phyloP scores from a whole-genome alignment of 108 stramenopile genomes.

The Cyclotella sp. region DNA sequence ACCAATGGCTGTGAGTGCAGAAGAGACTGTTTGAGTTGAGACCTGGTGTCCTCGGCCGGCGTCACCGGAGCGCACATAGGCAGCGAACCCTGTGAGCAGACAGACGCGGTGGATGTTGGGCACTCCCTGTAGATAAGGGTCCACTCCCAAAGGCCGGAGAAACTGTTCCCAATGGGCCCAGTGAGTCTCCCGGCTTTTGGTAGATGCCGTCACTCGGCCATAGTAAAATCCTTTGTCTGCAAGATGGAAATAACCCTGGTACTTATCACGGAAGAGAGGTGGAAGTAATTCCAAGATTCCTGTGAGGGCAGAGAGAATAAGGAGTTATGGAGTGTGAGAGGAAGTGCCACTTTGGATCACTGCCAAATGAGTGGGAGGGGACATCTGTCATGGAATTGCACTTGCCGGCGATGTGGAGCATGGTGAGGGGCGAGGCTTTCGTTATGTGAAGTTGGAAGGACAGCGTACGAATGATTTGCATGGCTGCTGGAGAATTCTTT shows the following conservation, averaged over 20 bases:
- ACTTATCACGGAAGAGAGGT: too few relatives aligned
- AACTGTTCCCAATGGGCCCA: too few relatives aligned
- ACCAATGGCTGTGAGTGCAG: too few relatives aligned
- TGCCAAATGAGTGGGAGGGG: too few relatives aligned
- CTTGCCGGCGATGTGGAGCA: slow-evolving; percentile 8
- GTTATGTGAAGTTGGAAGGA: not conserved
- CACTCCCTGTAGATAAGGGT: slow-evolving; percentile 12
- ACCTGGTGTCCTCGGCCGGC: not conserved
- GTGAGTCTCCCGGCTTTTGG: not conserved
- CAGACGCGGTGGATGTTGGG: not conserved
- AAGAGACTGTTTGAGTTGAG: too few relatives aligned
- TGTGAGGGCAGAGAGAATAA: too few relatives aligned
- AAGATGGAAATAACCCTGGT: too few relatives aligned
- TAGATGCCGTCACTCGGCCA: slow-evolving; percentile 18
- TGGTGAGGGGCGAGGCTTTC: too few relatives aligned
- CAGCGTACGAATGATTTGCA: too few relatives aligned
- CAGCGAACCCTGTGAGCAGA: slow-evolving; percentile 3
- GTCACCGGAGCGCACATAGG: too few relatives aligned
- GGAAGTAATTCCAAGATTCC: slow-evolving; percentile 8
- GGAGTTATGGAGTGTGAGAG: slow-evolving; percentile 4
- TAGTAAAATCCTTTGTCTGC: too few relatives aligned
- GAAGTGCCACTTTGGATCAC: slow-evolving; percentile 9
- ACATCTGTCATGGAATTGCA: slow-evolving; percentile 2
- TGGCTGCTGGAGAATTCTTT: too few relatives aligned
- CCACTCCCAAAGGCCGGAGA: slow-evolving; percentile 13